Evolutionary conservation across 305 asterid genomes (phyloP), one percentile per base, ranked within the genome.

Genomic region (Plantago coronopus): DNA sequence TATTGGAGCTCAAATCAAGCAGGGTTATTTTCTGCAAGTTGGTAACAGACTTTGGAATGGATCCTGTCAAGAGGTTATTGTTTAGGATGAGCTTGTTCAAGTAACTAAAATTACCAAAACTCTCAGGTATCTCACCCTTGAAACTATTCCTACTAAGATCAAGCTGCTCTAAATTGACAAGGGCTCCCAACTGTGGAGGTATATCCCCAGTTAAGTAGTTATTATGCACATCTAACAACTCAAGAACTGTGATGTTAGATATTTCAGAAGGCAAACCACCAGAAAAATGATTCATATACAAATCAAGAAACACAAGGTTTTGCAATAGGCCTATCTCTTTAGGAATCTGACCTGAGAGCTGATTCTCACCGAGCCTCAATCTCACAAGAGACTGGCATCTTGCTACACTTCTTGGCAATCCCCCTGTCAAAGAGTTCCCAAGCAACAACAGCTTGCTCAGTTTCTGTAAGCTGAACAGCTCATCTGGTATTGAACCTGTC

Each of bases 291-390:
- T 91, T 91, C 91, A 76, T 78, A 54, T 82, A 91, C 62, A 91
- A 74, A 77, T 91, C 96, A 79, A 91, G 96, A 78, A 86, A 88
- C 75, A 88, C 95, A 4, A 91, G 95, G 69, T 91, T 91, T 62
- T 82, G 91, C 79, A 91, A 47, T 48, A 81, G 79, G 10, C 95
- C 95, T 53, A 91, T 80, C 77, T 84, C 98, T 54, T 81, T 83
- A 2, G 98, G 95, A 66, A 91, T 91, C 78, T 74, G 78, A 66
- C 95, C 98, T 16, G 96, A 82, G 16, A 91, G 88, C 63, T 83
- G 95, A 69, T 91, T 91, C 74, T 91, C 96, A 2, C 98, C 95
- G 3, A 91, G 79, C 85, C 98, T 78, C 31, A 91, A 55, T 27
- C 98, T 74, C 55, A 88, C 95, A 44, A 91, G 81, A 46, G 98